Percentiles rank a stretch among this genome's conserved stretches.
These are phyloP conservation scores for Populus trichocarpa DNA, from an alignment of 441 rosid species.

Conservation along the genomic window DNA sequence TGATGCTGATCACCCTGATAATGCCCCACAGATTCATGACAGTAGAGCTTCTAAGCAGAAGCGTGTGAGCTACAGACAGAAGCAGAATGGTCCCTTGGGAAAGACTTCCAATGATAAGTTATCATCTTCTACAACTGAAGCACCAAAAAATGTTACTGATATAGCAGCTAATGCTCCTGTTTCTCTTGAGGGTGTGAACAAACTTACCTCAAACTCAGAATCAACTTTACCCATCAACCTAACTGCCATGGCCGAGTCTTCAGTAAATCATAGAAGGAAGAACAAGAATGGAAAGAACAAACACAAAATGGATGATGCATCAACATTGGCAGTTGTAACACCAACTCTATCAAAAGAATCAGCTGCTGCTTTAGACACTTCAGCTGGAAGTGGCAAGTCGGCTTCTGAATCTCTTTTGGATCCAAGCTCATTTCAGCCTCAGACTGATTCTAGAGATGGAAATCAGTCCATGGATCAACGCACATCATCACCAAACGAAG, in stretches of 20 bases:
- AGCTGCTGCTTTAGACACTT: slow-evolving; percentile 21
- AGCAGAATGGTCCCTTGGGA: slow-evolving; percentile 39
- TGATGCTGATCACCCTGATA: slow-evolving; percentile 27
- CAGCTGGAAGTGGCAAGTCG: slow-evolving; percentile 33
- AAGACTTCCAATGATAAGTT: slow-evolving; percentile 43
- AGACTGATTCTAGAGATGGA: slow-evolving; percentile 43
- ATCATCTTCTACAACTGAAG: slow-evolving; percentile 27
- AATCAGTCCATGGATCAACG: slow-evolving; percentile 47
- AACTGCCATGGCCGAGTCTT: slow-evolving; percentile 39
- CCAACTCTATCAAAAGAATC: slow-evolving; percentile 34
- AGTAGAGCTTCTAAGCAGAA: slow-evolving; percentile 49
- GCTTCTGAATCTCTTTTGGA: slow-evolving; percentile 38
- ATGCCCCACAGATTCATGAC: slow-evolving; percentile 33
- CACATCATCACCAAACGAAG: slow-evolving; percentile 51
- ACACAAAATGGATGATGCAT: slow-evolving; percentile 57
- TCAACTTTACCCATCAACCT: slow-evolving; percentile 36
- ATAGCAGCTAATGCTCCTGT: slow-evolving; percentile 26
- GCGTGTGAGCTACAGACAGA: slow-evolving; percentile 49
- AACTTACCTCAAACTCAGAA: slow-evolving; percentile 32
- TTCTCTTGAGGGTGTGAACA: slow-evolving; percentile 33
- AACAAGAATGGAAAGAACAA: slow-evolving; percentile 62
- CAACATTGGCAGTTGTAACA: slow-evolving; percentile 30
- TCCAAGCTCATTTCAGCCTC: slow-evolving; percentile 10
- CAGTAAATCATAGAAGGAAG: slow-evolving; percentile 51
- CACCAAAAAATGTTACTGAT: slow-evolving; percentile 28